Evolutionary conservation across 2,329 filamentous ascomycete species (phyloP), one percentile per base, ranked within the genome.

Genomic region (Cladosporium sp.): DNA sequence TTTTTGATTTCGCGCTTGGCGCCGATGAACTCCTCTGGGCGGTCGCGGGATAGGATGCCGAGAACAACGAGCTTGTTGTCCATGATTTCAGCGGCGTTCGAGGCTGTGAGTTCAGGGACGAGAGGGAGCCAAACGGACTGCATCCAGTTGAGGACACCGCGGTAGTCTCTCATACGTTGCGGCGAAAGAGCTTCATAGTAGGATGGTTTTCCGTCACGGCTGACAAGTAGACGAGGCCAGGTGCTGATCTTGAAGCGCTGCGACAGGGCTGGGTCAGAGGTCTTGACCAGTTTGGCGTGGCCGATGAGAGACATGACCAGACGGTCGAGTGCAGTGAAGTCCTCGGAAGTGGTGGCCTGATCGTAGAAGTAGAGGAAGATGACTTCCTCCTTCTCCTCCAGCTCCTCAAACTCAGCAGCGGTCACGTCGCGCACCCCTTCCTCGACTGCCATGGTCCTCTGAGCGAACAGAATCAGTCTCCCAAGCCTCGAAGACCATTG

Each of bases 321-420:
- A 34, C 90, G 84, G 56, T 97, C 89, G 38, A 99, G 75, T 18
- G 92, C 91, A 60, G 80, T 77, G 64, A 99, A 96, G 65, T 99
- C 93, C 70, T 99, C 93, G 38, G 78, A 84, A 0, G 90, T 95
- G 2, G 92, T 96, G 11, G 93, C 93, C 60, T 95, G 85, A 66
- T 99, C 93, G 70, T 96, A 99, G 70, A 97, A 95, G 74, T 97
- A 99, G 58, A 96, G 74, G 69, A 99, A 99, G 49, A 97, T 86
- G 55, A 99, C 93, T 54, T 97, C 91, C 62, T 97, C 89, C 56
- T 87, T 92, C 74, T 93, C 80, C 69, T 99, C 92, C 61, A 99
- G 75, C 55, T 84, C 84, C 67, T 87, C 84, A 64, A 99, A 90
- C 3, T 80, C 76, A 19, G 78, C 80, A 8, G 85, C 84, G 63